phyloP scores from a whole-genome alignment of 2,329 filamentous ascomycete species.

The Trichoderma sp. region DNA sequence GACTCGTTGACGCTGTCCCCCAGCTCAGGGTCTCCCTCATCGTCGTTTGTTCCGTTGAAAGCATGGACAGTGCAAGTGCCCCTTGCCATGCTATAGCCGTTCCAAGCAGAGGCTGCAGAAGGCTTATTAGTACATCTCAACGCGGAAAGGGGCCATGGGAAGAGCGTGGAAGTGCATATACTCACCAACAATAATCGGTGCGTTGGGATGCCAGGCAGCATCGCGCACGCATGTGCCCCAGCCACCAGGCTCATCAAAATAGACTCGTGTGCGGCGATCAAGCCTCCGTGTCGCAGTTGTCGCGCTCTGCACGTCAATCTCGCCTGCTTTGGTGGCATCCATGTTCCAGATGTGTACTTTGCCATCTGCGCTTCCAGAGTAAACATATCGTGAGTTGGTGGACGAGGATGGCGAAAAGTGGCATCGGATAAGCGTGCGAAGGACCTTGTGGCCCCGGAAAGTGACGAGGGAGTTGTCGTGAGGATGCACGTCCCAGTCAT shows the following conservation, averaged over 20 bases:
- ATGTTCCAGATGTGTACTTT: constrained; percentile 91
- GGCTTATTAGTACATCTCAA: neutral
- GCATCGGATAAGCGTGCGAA: constrained; percentile 88
- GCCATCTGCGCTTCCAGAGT: constrained; percentile 86
- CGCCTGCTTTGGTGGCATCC: constrained; percentile 78
- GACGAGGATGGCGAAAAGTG: constrained; percentile 89
- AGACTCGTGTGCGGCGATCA: constrained; percentile 56
- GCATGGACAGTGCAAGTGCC: constrained; percentile 79
- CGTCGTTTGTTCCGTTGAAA: constrained; percentile 67
- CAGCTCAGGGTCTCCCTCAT: constrained; percentile 63
- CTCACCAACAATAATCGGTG: constrained; percentile 72
- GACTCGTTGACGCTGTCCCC: constrained; percentile 63
- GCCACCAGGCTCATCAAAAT: constrained; percentile 55
- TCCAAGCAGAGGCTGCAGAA: constrained; percentile 73
- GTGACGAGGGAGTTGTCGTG: constrained; percentile 94
- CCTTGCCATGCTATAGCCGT: constrained; percentile 70
- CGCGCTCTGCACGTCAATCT: constrained; percentile 74
- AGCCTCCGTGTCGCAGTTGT: constrained; percentile 64
- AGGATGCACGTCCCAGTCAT: constrained; percentile 60
- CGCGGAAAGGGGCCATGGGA: no score
- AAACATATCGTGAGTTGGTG: constrained; percentile 89
- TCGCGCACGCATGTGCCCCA: constrained; percentile 85
- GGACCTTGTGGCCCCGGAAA: constrained; percentile 85
- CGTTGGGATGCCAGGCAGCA: constrained; percentile 86
- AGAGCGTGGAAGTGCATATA: constrained; percentile 24